A percentile compares a stretch with the other conserved stretches of the same genome.
Conservation (phyloP, 345 rosid species). For the Salix suchowensis region DNA sequence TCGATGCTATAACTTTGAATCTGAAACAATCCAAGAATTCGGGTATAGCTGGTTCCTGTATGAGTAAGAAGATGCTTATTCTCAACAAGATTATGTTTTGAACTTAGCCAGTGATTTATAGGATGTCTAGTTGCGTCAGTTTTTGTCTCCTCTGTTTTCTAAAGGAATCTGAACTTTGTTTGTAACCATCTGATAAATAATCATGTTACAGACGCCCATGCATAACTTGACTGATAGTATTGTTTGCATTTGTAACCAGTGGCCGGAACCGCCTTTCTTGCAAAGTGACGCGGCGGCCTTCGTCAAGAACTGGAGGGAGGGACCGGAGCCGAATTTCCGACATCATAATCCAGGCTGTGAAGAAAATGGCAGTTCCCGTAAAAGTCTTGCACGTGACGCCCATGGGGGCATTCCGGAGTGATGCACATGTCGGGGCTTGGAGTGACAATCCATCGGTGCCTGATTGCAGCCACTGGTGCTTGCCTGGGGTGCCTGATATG, state of each 20-base stretch:
- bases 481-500: constrained; percentile 68
- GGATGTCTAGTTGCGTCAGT: neutral
- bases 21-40: neutral
- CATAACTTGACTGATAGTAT: constrained; percentile 1
- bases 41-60: neutral
- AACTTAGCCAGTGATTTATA: neutral
- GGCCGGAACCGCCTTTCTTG: constrained; percentile 42
- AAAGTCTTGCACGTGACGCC: constrained; percentile 56
- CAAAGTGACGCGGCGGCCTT: constrained; percentile 53
- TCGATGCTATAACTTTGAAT: neutral
- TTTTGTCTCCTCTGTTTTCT: neutral
- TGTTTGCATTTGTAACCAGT: constrained; percentile 27
- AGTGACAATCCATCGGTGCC: constrained; percentile 57
- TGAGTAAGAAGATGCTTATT: neutral
- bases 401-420: constrained; percentile 62
- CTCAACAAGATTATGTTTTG: neutral
- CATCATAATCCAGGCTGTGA: constrained; percentile 32
- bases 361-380: constrained; percentile 38
- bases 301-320: constrained; percentile 34
- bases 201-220: too few species aligned
- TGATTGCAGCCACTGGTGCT: constrained; percentile 78
- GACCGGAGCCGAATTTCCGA: constrained; percentile 46
- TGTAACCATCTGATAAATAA: neutral
- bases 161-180: neutral
- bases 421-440: constrained; percentile 66